Conservation (phyloP, 2,329 filamentous ascomycete species). For the Fusarium tricinctum region DNA sequence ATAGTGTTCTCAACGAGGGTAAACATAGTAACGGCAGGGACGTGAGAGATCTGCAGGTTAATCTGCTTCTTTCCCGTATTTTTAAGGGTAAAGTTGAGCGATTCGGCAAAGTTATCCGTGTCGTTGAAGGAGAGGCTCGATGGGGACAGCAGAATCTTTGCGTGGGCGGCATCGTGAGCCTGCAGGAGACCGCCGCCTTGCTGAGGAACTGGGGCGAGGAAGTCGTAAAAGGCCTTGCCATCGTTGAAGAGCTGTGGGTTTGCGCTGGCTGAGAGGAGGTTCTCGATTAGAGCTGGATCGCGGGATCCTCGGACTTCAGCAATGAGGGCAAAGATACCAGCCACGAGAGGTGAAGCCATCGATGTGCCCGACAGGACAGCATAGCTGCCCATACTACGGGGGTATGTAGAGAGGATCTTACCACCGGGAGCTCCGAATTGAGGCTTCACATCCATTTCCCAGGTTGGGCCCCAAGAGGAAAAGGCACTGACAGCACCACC, state of each 20-base stretch:
- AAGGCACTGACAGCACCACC: slow-evolving; percentile 67
- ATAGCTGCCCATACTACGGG: slow-evolving; percentile 61
- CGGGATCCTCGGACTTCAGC: slow-evolving; percentile 65
- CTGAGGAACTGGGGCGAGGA: slow-evolving; percentile 69
- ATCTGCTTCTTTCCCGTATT: slow-evolving; percentile 65
- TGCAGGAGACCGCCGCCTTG: slow-evolving; percentile 73
- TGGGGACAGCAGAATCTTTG: slow-evolving; percentile 65
- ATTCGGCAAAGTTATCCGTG: slow-evolving; percentile 67
- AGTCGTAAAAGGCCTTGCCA: slow-evolving; percentile 53
- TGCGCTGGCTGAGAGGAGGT: slow-evolving; percentile 64
- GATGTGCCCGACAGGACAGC: slow-evolving; percentile 69
- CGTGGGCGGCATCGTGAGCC: slow-evolving; percentile 70
- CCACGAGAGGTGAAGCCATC: slow-evolving; percentile 71
- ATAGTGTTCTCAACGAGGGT: slow-evolving; percentile 56
- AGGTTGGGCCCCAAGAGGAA: slow-evolving; percentile 73
- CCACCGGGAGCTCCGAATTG: slow-evolving; percentile 70
- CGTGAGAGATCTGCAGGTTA: slow-evolving; percentile 66
- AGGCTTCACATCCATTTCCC: slow-evolving; percentile 69
- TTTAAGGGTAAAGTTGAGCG: slow-evolving; percentile 66
- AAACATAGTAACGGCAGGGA: slow-evolving; percentile 67
- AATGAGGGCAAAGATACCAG: slow-evolving; percentile 68
- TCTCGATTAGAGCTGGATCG: slow-evolving; percentile 65
- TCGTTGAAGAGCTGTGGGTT: slow-evolving; percentile 65
- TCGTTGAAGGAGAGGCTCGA: slow-evolving; percentile 76
- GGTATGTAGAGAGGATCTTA: slow-evolving; percentile 71